Evolutionary conservation across 768 basidiomycete species (phyloP).

Genomic region (Clitopilus passeckerianus): DNA sequence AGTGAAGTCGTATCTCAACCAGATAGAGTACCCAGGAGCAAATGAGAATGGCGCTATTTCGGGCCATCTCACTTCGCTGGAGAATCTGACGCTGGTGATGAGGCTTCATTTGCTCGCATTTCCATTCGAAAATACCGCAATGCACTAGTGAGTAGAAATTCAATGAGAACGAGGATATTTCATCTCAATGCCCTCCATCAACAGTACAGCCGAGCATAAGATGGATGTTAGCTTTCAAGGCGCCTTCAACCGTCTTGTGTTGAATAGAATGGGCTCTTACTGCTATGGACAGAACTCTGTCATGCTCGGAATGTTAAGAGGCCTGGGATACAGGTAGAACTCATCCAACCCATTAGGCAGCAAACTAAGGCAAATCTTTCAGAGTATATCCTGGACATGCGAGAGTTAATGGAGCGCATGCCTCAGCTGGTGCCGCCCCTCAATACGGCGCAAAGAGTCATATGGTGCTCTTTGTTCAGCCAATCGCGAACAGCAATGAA

Average conservation of each 20-base stretch:
- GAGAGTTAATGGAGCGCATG: background rate
- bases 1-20: constrained; percentile 17
- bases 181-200: background rate
- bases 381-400: background rate
- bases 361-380: background rate
- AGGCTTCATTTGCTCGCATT: constrained; percentile 25
- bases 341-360: background rate
- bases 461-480: constrained; percentile 26
- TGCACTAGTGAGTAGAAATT: constrained; percentile 28
- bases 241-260: constrained; percentile 11
- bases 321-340: constrained; percentile 15
- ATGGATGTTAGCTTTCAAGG: constrained; percentile 10
- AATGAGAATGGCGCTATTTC: constrained; percentile 12
- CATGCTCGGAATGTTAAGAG: constrained; percentile 14
- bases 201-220: constrained; percentile 3
- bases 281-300: constrained; percentile 15
- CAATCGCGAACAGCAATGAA: constrained; percentile 15
- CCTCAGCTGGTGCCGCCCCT: background rate
- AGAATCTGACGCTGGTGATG: constrained; percentile 20
- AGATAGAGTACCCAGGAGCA: constrained; percentile 15
- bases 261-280: constrained; percentile 15
- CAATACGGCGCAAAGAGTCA: constrained; percentile 7
- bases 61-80: constrained; percentile 17
- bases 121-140: constrained; percentile 31
- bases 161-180: background rate